Percentiles rank a stretch among this genome's conserved stretches.
Evolutionary conservation across 768 basidiomycete genomes (phyloP).

Genomic region (Rickenella mellea): DNA sequence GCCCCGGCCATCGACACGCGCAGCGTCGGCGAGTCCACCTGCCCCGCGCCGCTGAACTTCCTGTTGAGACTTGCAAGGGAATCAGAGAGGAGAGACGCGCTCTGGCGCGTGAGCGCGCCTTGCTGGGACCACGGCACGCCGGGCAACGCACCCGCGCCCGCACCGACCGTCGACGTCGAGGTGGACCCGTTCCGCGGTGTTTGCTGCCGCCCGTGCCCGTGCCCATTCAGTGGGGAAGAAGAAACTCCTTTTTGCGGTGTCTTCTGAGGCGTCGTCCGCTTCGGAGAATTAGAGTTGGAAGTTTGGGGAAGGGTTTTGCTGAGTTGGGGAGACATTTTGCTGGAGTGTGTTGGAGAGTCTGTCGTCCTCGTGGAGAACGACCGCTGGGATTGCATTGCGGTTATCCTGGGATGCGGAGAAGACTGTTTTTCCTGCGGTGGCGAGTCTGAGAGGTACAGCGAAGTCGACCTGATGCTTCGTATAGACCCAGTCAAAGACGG

Average conservation of each 20-base stretch:
- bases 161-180: constrained; percentile 4
- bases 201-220: constrained; percentile 13
- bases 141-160: constrained; percentile 1
- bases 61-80: constrained; percentile 9
- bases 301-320: constrained; percentile 13
- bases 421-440: constrained; percentile 11
- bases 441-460: constrained; percentile 9
- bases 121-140: constrained; percentile 8
- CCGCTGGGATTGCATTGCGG: constrained; percentile 26
- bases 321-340: constrained; percentile 10
- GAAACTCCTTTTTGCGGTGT: constrained; percentile 10
- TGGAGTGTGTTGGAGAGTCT: constrained; percentile 8
- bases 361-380: constrained; percentile 34
- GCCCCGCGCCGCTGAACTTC: constrained; percentile 12
- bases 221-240: constrained; percentile 16
- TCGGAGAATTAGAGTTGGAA: constrained; percentile 14
- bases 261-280: constrained; percentile 10
- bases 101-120: constrained; percentile 2
- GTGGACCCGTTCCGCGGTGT: constrained; percentile 12
- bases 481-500: constrained; percentile 18
- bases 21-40: constrained; percentile 19
- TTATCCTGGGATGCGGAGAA: constrained; percentile 15
- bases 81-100: constrained; percentile 2
- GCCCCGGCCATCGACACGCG: constrained; percentile 18
- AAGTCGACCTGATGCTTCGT: constrained; percentile 16